Base-by-base conservation (phyloP, 1,139 yeast genomes). In the Kodamaea anthophila region DNA sequence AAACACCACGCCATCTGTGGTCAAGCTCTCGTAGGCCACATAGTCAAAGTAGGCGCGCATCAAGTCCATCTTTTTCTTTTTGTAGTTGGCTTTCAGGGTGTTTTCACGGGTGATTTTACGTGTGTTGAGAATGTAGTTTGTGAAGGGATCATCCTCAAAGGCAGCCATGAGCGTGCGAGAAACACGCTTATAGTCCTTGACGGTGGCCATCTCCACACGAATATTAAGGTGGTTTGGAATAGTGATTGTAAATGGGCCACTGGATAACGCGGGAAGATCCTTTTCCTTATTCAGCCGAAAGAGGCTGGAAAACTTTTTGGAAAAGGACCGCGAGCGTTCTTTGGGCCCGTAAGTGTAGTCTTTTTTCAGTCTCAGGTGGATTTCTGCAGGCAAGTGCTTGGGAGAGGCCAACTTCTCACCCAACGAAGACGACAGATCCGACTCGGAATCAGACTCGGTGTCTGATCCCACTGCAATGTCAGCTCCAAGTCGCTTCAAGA, bases 111-210 rank as follows among this genome's bases (percentile, higher is more conserved):
- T 44, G 32, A 49, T 49, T 21, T 41, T 38, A 9, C 38, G 36
- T 7, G 68, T 62, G 39, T 59, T 58, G 36, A 62, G 52, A 23
- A 61, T 57, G 36, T 59, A 60, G 39, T 61, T 61, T 33, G 58
- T 55, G 41, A 61, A 62, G 23, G 70, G 70, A 47, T 63, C 69
- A 26, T 58, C 50, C 34, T 57, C 61, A 38, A 63, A 63, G 4
- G 67, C 59, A 31, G 59, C 38, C 31, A 51, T 44, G 28, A 63
- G 50, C n/a, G 70, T 63, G 30, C 51, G 53, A 4, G 68, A 66
- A 27, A 60, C 59, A 28, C 68, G 45, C 32, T 51, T 58, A 37
- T 62, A 61, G 35, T 62, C 68, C 41, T 51, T 54, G 22, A 57
- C 33, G 12, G 47, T 39, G 19, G 56, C 62, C 32, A 47, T 42